Base-by-base conservation (phyloP, 2,329 filamentous ascomycete species). In the Microcyclospora tardicrescens region DNA sequence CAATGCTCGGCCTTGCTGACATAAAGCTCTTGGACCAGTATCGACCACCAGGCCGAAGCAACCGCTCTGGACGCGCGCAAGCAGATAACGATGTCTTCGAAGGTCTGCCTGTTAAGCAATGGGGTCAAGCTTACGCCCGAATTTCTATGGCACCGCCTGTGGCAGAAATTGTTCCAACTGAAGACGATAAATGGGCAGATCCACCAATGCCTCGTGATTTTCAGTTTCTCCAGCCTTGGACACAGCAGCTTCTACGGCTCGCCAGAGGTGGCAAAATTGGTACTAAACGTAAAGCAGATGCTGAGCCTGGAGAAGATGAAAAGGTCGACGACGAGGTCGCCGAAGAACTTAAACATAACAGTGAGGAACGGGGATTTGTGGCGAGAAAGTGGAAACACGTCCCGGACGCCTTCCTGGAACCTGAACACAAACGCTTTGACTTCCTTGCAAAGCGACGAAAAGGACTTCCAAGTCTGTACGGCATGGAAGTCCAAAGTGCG, bases 41-140 rank as follows among this genome's bases (percentile, higher is more conserved):
- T 49, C 65, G 72, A 37, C 68, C 70, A 34, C 68, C 70, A 41
- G 71, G 72, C 45, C 69, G 71, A 14, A 72, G 70, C 43, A 72
- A 73, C 43, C 68, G 75, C 48, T 71, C 69, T 42, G 67, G 71
- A 41, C 71, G 73, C 43, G 64, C 64, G 33, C 71, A 74, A 48
- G 65, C 71, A 38, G 77, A 82, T 47, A 75, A 79, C 56, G 79
- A 81, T 65, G 68, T 78, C 36, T 71, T 75, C 36, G 67, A 74
- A 70, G 84, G 86, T 43, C 72, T 95, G 10, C 89, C 89, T 12
- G 81, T 95, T 41, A 81, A 86, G 54, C 85, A 93, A 72, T 96
- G 86, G 81, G 78, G 83, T 40, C 77, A 82, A 27, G 41, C 46
- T 16, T 38, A 43, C n/a, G 40, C 52, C 10, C 53, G 51, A 16